Percentiles rank a stretch among this genome's conserved stretches.
These are phyloP conservation scores for Lachancea dasiensis DNA, from an alignment of 805 yeast genomes.

Conservation along the genomic window DNA sequence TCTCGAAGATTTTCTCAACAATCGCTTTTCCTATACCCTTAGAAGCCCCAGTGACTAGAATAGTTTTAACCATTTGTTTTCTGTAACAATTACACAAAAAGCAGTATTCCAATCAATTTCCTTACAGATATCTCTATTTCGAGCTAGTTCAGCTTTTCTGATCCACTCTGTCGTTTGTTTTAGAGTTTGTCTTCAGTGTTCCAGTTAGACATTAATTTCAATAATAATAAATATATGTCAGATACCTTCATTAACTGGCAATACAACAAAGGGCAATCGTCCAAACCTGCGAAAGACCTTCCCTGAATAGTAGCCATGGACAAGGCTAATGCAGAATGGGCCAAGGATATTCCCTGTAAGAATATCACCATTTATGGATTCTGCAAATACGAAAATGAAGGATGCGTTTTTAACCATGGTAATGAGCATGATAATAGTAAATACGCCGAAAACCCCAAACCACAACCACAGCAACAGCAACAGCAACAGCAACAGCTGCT, in stretches of 20 bases:
- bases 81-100: too few relatives aligned
- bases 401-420: constrained; percentile 76
- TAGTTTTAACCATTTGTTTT: constrained; percentile 29
- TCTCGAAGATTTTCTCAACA: constrained; percentile 43
- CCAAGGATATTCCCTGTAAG: constrained; percentile 74
- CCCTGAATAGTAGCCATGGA: constrained; percentile 20
- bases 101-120: background rate
- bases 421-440: constrained; percentile 15
- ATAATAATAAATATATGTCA: background rate
- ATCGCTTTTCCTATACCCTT: constrained; percentile 79
- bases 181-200: background rate
- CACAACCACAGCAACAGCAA: background rate
- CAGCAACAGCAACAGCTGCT: background rate
- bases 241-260: background rate
- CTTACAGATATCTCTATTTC: background rate
- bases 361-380: constrained; percentile 81
- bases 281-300: too few relatives aligned
- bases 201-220: background rate
- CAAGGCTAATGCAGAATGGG: constrained; percentile 39
- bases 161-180: background rate
- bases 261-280: constrained; percentile 1
- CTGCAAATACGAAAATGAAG: constrained; percentile 82
- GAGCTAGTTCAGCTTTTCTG: background rate
- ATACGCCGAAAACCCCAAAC: too few relatives aligned
- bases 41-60: constrained; percentile 59